These are phyloP conservation scores for Phialophora macrospora DNA, from an alignment of 2,329 filamentous ascomycete genomes.

Conservation along the genomic window DNA sequence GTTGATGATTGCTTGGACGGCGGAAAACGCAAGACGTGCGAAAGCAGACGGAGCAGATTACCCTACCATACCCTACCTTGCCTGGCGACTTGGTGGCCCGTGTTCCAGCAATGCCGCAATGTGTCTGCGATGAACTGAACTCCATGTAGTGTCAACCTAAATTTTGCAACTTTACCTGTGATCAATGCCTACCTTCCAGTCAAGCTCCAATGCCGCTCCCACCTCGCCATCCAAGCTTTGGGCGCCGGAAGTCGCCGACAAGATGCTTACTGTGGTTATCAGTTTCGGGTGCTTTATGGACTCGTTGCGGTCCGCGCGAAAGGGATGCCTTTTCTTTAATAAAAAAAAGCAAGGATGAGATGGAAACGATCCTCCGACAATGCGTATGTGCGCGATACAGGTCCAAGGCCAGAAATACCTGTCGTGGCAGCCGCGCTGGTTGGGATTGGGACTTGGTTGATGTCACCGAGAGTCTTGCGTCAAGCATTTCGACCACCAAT, in stretches of 20 bases:
- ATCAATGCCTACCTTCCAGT: background rate
- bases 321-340: background rate
- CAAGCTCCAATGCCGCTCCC: background rate
- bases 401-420: background rate
- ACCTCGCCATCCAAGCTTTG: background rate
- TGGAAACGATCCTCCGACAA: background rate
- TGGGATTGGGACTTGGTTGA: no score
- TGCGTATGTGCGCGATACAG: background rate
- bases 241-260: background rate
- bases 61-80: background rate
- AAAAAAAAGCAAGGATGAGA: no score
- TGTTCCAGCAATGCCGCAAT: background rate
- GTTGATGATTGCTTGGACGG: background rate
- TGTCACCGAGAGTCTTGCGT: background rate
- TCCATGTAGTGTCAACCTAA: no score
- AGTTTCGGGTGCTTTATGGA: background rate
- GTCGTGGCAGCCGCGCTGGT: no score
- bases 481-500: background rate
- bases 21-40: background rate
- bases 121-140: background rate
- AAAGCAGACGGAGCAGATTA: background rate
- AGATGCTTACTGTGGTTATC: background rate
- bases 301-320: background rate
- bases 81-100: background rate
- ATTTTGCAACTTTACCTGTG: background rate